A percentile compares a stretch with the other conserved stretches of the same genome.
Evolutionary conservation across 1,284 basidiomycete genomes (phyloP).

Genomic region (Meripilus lineatus): DNA sequence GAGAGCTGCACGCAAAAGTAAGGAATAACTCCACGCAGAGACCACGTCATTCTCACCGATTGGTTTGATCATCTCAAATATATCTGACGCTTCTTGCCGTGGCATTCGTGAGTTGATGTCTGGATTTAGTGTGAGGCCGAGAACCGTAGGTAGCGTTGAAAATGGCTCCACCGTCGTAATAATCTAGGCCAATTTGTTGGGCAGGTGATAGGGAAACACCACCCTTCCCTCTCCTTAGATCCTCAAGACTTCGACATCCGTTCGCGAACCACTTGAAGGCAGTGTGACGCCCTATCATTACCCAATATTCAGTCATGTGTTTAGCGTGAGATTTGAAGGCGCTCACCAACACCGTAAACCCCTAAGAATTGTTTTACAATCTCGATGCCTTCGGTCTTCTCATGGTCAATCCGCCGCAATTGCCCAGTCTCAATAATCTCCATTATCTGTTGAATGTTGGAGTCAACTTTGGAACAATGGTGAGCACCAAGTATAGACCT

Average conservation of each 20-base stretch:
- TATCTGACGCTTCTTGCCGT: constrained; percentile 66
- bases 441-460: constrained; percentile 48
- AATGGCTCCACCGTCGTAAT: constrained; percentile 69
- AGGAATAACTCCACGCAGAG: not conserved
- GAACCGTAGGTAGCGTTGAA: no score
- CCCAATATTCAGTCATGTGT: not conserved
- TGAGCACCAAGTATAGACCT: constrained; percentile 38
- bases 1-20: constrained; percentile 42
- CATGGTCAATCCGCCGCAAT: constrained; percentile 55
- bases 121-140: no score
- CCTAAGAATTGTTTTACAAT: constrained; percentile 59
- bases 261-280: constrained; percentile 69
- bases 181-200: constrained; percentile 74
- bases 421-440: constrained; percentile 73
- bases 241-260: constrained; percentile 79
- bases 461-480: not conserved
- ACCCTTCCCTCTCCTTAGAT: constrained; percentile 55
- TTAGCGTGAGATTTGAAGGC: not conserved
- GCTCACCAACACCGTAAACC: constrained; percentile 81
- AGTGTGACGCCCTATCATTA: constrained; percentile 45
- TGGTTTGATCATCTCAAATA: constrained; percentile 69
- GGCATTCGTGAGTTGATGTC: constrained; percentile 84
- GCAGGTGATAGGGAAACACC: constrained; percentile 57
- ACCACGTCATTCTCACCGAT: constrained; percentile 43
- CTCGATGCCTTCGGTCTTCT: constrained; percentile 55